Conservation (phyloP, 345 rosid species). For the Brassica cretica region DNA sequence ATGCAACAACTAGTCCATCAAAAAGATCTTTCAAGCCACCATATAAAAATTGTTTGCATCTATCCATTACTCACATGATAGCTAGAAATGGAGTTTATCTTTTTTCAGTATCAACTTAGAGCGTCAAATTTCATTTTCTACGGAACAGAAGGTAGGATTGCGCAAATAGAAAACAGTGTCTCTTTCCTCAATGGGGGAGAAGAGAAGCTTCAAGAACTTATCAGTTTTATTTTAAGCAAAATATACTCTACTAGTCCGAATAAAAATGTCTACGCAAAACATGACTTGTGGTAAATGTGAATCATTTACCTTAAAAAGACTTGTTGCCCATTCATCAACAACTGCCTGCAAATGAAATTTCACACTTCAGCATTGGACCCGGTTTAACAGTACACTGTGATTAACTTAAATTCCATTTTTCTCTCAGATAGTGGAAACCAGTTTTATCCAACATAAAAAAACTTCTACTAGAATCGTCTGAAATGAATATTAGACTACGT, state of each 20-base stretch:
- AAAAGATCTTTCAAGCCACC: slow-evolving; percentile 5
- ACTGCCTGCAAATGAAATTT: slow-evolving; percentile 65
- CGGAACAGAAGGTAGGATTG: slow-evolving; percentile 2
- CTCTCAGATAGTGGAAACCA: slow-evolving; percentile 17
- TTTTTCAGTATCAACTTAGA: neutral
- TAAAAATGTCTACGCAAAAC: slow-evolving; percentile 11
- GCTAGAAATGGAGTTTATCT: neutral
- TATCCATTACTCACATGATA: neutral
- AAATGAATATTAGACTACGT: slow-evolving; percentile 10
- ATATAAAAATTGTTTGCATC: neutral
- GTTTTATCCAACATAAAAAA: neutral
- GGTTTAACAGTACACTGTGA: slow-evolving; percentile 5
- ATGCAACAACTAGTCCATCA: slow-evolving; percentile 32
- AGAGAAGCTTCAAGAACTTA: slow-evolving; percentile 8
- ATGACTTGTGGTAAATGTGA: slow-evolving; percentile 17
- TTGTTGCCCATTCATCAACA: slow-evolving; percentile 96
- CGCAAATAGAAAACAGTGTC: slow-evolving; percentile 17
- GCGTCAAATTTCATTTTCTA: neutral
- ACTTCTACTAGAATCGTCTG: neutral
- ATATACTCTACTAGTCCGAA: neutral
- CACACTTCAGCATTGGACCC: slow-evolving; percentile 29
- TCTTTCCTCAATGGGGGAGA: slow-evolving; percentile 12
- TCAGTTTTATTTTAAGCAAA: neutral
- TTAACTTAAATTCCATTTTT: neutral
- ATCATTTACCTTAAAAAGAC: slow-evolving; percentile 76